Evolutionary conservation across 2,329 filamentous ascomycete genomes (phyloP).

Genomic region (Ascochyta pisi): DNA sequence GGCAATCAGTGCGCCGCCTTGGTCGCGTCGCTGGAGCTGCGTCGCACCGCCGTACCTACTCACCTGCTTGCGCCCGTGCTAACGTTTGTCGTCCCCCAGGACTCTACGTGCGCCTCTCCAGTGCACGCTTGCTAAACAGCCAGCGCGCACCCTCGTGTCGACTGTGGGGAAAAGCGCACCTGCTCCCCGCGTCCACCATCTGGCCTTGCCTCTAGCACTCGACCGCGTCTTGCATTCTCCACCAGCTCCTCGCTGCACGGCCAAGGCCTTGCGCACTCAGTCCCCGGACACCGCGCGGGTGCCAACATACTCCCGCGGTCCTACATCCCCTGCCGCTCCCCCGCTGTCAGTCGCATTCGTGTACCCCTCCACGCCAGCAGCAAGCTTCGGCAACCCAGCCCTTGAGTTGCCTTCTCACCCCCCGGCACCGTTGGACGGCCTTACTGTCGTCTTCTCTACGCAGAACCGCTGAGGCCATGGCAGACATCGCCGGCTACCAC

Average conservation of each 20-base stretch:
- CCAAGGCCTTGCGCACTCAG: slow-evolving; percentile 21
- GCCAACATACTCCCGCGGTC: slow-evolving; percentile 27
- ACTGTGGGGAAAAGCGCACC: slow-evolving; percentile 24
- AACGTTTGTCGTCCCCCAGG: slow-evolving; percentile 44
- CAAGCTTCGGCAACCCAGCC: neutral
- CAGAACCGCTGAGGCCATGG: slow-evolving; percentile 31
- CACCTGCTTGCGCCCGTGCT: slow-evolving; percentile 42
- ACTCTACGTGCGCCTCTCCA: slow-evolving; percentile 33
- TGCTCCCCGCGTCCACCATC: slow-evolving; percentile 26
- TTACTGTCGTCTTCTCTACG: slow-evolving; percentile 1
- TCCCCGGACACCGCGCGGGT: slow-evolving; percentile 26
- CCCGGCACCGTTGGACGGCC: neutral
- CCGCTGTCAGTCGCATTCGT: slow-evolving; percentile 23
- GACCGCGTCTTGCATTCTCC: slow-evolving; percentile 29
- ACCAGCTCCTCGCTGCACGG: slow-evolving; percentile 10
- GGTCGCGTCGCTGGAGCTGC: slow-evolving; percentile 23
- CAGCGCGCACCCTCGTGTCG: slow-evolving; percentile 35
- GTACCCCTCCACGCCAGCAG: slow-evolving; percentile 3
- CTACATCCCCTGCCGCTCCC: slow-evolving; percentile 21
- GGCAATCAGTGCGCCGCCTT: slow-evolving; percentile 40
- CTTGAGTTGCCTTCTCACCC: neutral
- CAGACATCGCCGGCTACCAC: slow-evolving; percentile 49
- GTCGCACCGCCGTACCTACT: slow-evolving; percentile 39
- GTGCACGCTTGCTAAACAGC: slow-evolving; percentile 37
- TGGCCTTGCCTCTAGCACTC: slow-evolving; percentile 33